A percentile compares a stretch with the other conserved stretches of the same genome.
phyloP scores from a whole-genome alignment of 1,284 basidiomycete species.

The Tilletia indica region DNA sequence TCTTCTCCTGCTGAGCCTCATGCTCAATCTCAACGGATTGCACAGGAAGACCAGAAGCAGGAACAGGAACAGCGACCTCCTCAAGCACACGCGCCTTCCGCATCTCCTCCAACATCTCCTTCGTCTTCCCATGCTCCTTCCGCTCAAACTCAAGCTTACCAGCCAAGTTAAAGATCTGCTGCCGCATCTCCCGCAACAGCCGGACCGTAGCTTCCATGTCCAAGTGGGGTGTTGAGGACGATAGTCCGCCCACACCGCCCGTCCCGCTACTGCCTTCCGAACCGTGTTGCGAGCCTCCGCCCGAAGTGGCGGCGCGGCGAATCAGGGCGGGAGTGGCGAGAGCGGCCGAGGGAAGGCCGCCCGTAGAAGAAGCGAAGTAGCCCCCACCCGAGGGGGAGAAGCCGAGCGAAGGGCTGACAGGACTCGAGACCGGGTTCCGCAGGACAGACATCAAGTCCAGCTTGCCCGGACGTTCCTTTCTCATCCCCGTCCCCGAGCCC shows the following conservation, averaged over 20 bases:
- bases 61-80: background rate
- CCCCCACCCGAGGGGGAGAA: slow-evolving; percentile 32
- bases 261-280: background rate
- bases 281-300: background rate
- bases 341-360: slow-evolving; percentile 12
- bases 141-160: slow-evolving; percentile 51
- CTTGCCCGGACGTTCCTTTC: too few relatives aligned
- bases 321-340: background rate
- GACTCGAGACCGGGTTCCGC: slow-evolving; percentile 36
- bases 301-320: background rate
- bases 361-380: slow-evolving; percentile 1
- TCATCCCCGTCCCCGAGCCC: background rate
- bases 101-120: slow-evolving; percentile 33
- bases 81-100: background rate
- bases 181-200: slow-evolving; percentile 52
- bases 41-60: too few relatives aligned
- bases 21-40: too few relatives aligned
- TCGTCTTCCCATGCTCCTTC: slow-evolving; percentile 41
- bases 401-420: slow-evolving; percentile 27
- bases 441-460: slow-evolving; percentile 19
- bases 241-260: background rate
- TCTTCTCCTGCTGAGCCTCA: background rate
- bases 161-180: slow-evolving; percentile 54
- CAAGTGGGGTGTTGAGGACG: background rate
- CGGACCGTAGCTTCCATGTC: slow-evolving; percentile 36